Base-by-base conservation (phyloP, 2,329 filamentous ascomycete species). In the Colletotrichum paranaense region DNA sequence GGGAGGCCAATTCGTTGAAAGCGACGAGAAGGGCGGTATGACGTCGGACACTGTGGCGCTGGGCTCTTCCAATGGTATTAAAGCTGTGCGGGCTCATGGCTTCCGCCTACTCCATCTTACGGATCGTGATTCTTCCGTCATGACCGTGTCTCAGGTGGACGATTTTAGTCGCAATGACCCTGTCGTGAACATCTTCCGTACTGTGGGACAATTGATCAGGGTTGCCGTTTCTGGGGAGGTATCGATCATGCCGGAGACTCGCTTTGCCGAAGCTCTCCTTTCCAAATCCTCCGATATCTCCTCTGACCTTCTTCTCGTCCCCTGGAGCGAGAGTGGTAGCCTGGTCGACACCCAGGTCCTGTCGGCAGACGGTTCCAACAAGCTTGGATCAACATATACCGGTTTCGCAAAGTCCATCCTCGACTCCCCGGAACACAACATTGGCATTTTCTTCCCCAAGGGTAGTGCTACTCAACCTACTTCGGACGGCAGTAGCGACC, bases 81-180 rank as follows among this genome's bases (percentile, higher is more conserved):
- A 52, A 38, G 88, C 90, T 1, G 87, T 96, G 1, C 89, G 93
- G 78, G 92, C 95, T 0, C 94, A 97, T 78, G 96, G 95, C 38
- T 84, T 98, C n/a, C 93, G 95, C 16, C 88, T 98, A 19, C 84
- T 97, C 62, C 94, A 97, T 79, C 89, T 98, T 14, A 97, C 94
- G 0, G 95, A 98, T 78, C 95, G 96, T 88, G 93, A 94, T 55
- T 98, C 96, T 0, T 95, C 95, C 22, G 96, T 98, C 77, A 98
- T 98, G 96, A 93, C 94, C 77, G 94, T 97, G 12, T 92, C 95
- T 0, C 95, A 97, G 79, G 88, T 92, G 3, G 93, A 95, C 52
- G 94, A 97, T 62, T 89, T 91, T 74, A 89, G 90, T 30, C 87
- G 89, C 7, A 88, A 90, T 78, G 96, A 98, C 78, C 95, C 96